Conservation (phyloP, 2,329 filamentous ascomycete species). For the Zopfia rhizophila region DNA sequence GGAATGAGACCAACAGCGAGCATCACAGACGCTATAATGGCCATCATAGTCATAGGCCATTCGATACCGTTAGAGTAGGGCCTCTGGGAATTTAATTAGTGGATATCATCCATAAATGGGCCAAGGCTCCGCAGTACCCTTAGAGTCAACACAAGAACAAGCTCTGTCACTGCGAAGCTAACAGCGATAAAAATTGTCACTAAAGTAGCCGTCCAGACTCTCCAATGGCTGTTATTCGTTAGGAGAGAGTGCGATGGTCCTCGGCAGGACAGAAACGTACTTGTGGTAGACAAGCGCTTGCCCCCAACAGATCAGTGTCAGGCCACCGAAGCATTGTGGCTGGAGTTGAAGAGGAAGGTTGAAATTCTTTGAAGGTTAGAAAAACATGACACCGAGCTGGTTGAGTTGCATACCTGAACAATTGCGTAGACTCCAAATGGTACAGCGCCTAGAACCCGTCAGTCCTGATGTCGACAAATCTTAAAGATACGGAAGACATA, state of each 20-base stretch:
- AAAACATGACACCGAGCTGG: not conserved
- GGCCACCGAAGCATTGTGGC: constrained; percentile 62
- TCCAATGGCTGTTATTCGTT: constrained; percentile 55
- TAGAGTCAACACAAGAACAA: constrained; percentile 67
- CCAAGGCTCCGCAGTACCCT: constrained; percentile 53
- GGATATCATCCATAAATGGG: not conserved
- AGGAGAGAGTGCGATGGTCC: constrained; percentile 4
- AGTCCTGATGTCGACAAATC: not conserved
- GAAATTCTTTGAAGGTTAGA: constrained; percentile 56
- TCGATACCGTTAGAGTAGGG: constrained; percentile 65
- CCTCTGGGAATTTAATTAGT: constrained; percentile 52
- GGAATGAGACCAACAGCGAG: constrained; percentile 67
- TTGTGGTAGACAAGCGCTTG: constrained; percentile 64
- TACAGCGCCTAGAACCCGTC: constrained; percentile 45
- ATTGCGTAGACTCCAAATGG: constrained; percentile 65
- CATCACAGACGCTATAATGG: constrained; percentile 67
- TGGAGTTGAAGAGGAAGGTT: constrained; percentile 66
- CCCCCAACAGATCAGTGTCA: constrained; percentile 63
- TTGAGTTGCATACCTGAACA: constrained; percentile 52
- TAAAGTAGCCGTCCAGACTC: constrained; percentile 57
- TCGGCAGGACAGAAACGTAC: too few species aligned
- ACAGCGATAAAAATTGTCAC: constrained; percentile 54
- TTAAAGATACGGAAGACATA: constrained; percentile 28
- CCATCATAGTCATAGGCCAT: constrained; percentile 66
- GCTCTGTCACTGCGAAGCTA: constrained; percentile 65